Evolutionary conservation across 768 basidiomycete genomes (phyloP), one percentile per base, ranked within the genome.

Genomic region (Agaricus sinodeliciosus): DNA sequence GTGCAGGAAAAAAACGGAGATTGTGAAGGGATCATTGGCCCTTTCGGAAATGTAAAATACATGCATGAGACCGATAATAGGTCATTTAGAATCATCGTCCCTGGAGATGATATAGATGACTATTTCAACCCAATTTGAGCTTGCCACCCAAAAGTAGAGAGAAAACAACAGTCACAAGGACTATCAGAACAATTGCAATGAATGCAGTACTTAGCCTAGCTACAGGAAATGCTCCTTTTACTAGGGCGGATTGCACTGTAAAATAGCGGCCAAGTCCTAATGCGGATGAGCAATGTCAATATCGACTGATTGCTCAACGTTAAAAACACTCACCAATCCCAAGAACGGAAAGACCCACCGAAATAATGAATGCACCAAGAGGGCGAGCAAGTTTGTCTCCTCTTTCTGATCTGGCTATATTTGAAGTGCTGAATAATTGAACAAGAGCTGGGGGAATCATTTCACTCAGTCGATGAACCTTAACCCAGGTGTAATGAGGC

Each of bases 191-290:
- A 9, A 70, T 57, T 15, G 73, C 65, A 9, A 82, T 63, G n/a
- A 72, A 63, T 1, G 63, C 62, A 1, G 69, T 69, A 7, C 73
- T 69, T 15, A 73, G 43, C 8, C 79, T 68, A n/a, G 80, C 77
- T n/a, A 73, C 72, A 3, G 81, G 80, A 58, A 81, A 84, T 43
- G 70, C 59, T 8, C 80, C 79, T 36, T 72, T 69, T 1, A 72
- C 67, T 50, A 84, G 69, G 6, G 76, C 73, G 0, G 63, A 59
- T 59, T 84, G 82, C 3, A 81, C 70, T 0, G 63, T 59, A 60
- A 82, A 83, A 60, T 79, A 84, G n/a, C 82, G 71, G 9, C 60
- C 49, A 12, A 76, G 60, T 13, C 80, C 82, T 84, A 39, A 31
- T 3, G 31, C 31, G 31, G 11, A 31, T 11, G 49, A 49, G 42